Conservation (phyloP, 352 stramenopile species). For the Phytopythium ostracodes region DNA sequence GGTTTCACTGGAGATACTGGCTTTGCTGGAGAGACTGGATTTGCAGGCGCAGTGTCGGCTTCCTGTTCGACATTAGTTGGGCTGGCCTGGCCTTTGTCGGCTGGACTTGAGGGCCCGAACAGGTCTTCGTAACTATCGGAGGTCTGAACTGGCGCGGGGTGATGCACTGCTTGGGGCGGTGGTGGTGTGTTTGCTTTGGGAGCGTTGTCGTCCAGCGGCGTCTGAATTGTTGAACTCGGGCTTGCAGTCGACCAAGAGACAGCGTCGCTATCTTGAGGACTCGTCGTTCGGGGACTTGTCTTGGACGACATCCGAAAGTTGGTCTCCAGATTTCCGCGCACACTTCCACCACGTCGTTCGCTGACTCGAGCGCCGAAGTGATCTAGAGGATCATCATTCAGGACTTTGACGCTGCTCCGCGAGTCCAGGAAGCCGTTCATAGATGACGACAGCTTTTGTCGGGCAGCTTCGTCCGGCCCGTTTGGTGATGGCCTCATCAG, state of each 20-base stretch:
- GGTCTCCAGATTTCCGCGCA: not conserved
- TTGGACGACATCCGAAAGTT: slow-evolving; percentile 5
- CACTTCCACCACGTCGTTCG: not conserved
- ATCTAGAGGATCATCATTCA: not conserved
- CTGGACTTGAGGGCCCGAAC: not conserved
- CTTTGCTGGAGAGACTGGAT: not conserved
- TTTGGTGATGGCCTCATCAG: not conserved
- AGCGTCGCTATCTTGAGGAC: not conserved
- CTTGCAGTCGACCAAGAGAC: not conserved
- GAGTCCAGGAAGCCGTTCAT: not conserved
- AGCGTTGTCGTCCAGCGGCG: not conserved
- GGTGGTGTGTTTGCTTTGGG: not conserved
- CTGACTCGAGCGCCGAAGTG: not conserved
- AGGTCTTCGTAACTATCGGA: slow-evolving; percentile 1
- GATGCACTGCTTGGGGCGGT: not conserved
- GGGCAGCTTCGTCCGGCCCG: not conserved
- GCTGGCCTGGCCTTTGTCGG: not conserved
- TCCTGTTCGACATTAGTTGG: not conserved
- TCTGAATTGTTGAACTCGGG: slow-evolving; percentile 2
- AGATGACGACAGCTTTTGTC: not conserved
- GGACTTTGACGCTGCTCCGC: not conserved
- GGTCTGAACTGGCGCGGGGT: not conserved
- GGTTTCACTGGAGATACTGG: not conserved
- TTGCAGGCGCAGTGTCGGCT: not conserved
- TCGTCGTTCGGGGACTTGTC: not conserved